Conservation (phyloP, 805 yeast species). For the Ogataea ramenticola region DNA sequence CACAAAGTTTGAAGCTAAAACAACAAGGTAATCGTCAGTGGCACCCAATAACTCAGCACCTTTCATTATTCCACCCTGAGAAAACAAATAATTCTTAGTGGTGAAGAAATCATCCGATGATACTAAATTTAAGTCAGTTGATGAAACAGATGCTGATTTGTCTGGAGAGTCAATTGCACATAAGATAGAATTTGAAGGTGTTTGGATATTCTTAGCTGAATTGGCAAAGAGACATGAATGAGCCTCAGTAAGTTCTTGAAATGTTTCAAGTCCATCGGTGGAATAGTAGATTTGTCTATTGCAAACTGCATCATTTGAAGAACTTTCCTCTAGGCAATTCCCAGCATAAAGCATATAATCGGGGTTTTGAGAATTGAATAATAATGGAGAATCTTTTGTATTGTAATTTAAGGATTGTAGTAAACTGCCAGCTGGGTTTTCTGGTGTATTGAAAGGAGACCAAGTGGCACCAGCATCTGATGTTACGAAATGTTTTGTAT, state of each 20-base stretch:
- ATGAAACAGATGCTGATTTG: too few species aligned
- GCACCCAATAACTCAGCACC: conserved; percentile 28
- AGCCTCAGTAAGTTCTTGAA: conserved; percentile 19
- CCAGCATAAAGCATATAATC: conserved; percentile 32
- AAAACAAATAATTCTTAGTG: conserved; percentile 21
- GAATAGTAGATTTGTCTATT: conserved; percentile 33
- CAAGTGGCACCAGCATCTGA: conserved; percentile 35
- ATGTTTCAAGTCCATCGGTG: conserved; percentile 34
- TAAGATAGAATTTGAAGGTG: conserved; percentile 25
- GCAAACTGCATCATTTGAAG: conserved; percentile 25
- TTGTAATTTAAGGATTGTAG: conserved; percentile 15
- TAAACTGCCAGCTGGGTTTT: conserved; percentile 18
- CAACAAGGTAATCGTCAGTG: conserved; percentile 27
- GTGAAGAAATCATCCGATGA: conserved; percentile 39
- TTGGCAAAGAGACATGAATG: conserved; percentile 26
- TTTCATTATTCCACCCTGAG: conserved; percentile 25
- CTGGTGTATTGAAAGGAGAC: conserved; percentile 27
- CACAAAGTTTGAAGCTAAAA: conserved; percentile 24
- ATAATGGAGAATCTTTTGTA: conserved; percentile 16
- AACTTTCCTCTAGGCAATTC: conserved; percentile 23
- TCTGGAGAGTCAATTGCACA: conserved; percentile 39
- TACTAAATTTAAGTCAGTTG: conserved; percentile 28
- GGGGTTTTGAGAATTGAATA: conserved; percentile 32
- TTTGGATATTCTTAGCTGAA: conserved; percentile 22
- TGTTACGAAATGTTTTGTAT: conserved; percentile 30